Evolutionary conservation across 176 grass and related monocot genomes (phyloP).

Genomic region (Raddia guianensis): DNA sequence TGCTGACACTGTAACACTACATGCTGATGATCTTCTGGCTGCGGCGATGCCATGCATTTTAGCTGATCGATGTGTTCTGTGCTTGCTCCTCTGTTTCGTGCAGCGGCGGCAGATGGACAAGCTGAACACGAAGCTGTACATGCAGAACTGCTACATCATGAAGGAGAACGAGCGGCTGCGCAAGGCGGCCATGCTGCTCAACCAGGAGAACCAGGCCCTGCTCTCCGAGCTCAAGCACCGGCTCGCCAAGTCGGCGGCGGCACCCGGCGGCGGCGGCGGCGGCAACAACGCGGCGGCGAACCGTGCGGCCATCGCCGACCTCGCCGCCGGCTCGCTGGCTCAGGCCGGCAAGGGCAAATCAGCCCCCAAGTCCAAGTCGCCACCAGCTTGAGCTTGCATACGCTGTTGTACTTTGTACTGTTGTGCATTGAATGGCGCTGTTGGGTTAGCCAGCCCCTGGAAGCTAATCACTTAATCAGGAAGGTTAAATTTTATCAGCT

Average conservation of each 20-base stretch:
- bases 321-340: slow-evolving; percentile 10
- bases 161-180: slow-evolving; percentile 96
- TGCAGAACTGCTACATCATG: slow-evolving; percentile 94
- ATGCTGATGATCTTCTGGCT: background rate
- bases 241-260: slow-evolving; percentile 50
- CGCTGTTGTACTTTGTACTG: background rate
- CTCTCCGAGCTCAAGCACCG: slow-evolving; percentile 82
- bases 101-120: slow-evolving; percentile 57
- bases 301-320: slow-evolving; percentile 31
- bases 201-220: slow-evolving; percentile 89
- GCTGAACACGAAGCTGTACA: slow-evolving; percentile 79
- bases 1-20: background rate
- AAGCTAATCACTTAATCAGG: slow-evolving; percentile 7
- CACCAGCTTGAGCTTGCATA: background rate
- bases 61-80: background rate
- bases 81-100: background rate
- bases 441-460: slow-evolving; percentile 25
- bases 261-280: background rate
- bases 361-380: slow-evolving; percentile 7
- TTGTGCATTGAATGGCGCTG: background rate
- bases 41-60: too few relatives aligned
- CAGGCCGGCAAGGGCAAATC: slow-evolving; percentile 36
- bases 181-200: slow-evolving; percentile 75
- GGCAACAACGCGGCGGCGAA: background rate
- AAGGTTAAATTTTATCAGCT: background rate